Base-by-base conservation (phyloP, 2,329 filamentous ascomycete species). In the Sporothrix brasiliensis region DNA sequence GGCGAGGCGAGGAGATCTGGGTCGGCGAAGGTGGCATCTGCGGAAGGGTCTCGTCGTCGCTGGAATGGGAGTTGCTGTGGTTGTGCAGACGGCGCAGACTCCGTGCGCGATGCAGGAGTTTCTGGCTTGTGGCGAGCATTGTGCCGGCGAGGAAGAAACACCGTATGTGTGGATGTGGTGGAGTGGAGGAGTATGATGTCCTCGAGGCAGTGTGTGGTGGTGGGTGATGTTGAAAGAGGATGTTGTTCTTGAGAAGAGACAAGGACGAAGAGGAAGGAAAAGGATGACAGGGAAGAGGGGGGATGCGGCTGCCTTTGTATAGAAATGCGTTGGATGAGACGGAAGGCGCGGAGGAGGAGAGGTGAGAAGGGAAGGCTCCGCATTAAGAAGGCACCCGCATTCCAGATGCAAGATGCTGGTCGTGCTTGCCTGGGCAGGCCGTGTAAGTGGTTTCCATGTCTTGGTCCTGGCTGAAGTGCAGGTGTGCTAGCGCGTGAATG, bases 71-170 rank as follows among this genome's bases (percentile, higher is more conserved):
- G 44, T 50, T 30, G 63, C 34, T 54, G 53, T 49, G 52, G 61
- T 47, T 67, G 70, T 69, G 71, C 34, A 70, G 70, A 14, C 70
- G 71, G 41, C 71, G 72, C 44, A 73, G 54, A 41, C 68, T 73
- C 65, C 70, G 71, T 63, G 72, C 70, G 21, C 72, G 71, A 54
- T 72, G 72, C 58, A 73, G 54, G 61, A 73, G 65, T 30, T 72
- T 73, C 49, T 72, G 72, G 54, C 67, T 56, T 27, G 69, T 66
- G 30, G 58, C 41, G 50, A 72, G 13, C 68, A 72, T 71, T 68
- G 69, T 61, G 67, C 21, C 3, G 54, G 14, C 24, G 39, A 21
- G 16, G 10, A n/a, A 1, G 30, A n/a, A 61, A 27, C 21, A 11
- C 9, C 16, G 54, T 47, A 16, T 24, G 19, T 41, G 39, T 41